These are phyloP conservation scores for Chlorella sp. DNA, from an alignment of 139 green algal species.

Conservation along the genomic window DNA sequence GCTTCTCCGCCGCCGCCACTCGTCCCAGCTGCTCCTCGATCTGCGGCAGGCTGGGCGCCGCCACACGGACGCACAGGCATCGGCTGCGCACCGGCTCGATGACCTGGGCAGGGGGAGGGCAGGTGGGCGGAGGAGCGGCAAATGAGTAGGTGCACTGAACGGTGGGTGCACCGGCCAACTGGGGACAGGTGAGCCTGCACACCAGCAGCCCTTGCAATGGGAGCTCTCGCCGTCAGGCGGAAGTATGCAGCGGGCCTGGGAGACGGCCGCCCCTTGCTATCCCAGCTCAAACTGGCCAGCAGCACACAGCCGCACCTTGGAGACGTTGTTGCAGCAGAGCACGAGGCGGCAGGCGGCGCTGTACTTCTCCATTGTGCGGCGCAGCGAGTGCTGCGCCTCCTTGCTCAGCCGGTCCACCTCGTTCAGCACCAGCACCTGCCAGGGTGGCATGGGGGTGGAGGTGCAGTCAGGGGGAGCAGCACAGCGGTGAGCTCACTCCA, in stretches of 20 bases:
- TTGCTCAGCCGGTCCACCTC: constrained; percentile 92
- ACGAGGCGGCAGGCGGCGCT: constrained; percentile 87
- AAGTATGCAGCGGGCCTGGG: too few species aligned
- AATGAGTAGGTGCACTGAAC: neutral
- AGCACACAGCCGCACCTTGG: constrained; percentile 70
- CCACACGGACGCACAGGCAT: constrained; percentile 93
- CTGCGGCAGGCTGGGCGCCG: constrained; percentile 71
- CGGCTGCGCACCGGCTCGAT: constrained; percentile 94
- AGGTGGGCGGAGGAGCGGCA: neutral
- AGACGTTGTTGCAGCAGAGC: constrained; percentile 88
- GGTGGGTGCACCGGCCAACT: neutral
- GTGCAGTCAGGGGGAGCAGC: neutral
- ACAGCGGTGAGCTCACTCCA: too few species aligned
- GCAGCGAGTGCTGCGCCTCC: constrained; percentile 93
- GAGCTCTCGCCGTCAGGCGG: too few species aligned
- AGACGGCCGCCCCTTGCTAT: too few species aligned
- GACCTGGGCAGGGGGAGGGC: constrained; percentile 59
- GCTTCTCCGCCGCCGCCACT: constrained; percentile 81
- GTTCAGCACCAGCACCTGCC: constrained; percentile 93
- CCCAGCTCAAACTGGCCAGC: too few species aligned
- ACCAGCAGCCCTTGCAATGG: neutral
- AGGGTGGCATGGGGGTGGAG: neutral
- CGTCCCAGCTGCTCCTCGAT: constrained; percentile 73
- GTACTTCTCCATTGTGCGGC: constrained; percentile 99
- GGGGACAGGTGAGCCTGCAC: neutral